These are phyloP conservation scores for Yarrowia alimentaria DNA, from an alignment of 805 yeast genomes.

Conservation along the genomic window DNA sequence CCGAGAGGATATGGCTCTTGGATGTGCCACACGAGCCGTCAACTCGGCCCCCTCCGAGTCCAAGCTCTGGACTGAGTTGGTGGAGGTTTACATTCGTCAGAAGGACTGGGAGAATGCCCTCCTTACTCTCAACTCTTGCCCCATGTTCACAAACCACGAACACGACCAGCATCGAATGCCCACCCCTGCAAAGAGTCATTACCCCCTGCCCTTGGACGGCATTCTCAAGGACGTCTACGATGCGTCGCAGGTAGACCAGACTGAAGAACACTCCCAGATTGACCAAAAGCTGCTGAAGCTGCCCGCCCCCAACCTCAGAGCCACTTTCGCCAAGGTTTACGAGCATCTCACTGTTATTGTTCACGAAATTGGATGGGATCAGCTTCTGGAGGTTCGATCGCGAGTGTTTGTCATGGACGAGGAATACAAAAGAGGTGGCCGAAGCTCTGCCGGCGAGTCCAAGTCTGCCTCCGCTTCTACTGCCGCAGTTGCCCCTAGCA, in stretches of 20 bases:
- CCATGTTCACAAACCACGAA: slow-evolving; percentile 55
- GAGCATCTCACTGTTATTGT: slow-evolving; percentile 68
- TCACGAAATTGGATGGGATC: slow-evolving; percentile 79
- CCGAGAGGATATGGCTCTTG: slow-evolving; percentile 55
- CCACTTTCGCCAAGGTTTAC: slow-evolving; percentile 61
- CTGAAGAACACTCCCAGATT: slow-evolving; percentile 39
- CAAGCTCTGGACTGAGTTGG: slow-evolving; percentile 65
- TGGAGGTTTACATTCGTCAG: slow-evolving; percentile 56
- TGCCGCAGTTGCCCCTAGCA: slow-evolving; percentile 6
- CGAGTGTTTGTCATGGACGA: slow-evolving; percentile 78
- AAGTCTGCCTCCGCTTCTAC: slow-evolving; percentile 13
- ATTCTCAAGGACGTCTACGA: slow-evolving; percentile 52
- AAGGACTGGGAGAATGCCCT: slow-evolving; percentile 61
- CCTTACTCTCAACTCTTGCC: slow-evolving; percentile 68
- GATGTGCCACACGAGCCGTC: slow-evolving; percentile 59
- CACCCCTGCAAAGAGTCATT: slow-evolving; percentile 45
- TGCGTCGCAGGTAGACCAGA: slow-evolving; percentile 30
- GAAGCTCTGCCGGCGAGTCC: slow-evolving; percentile 17
- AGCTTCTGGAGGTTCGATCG: slow-evolving; percentile 61
- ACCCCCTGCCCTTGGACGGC: slow-evolving; percentile 58
- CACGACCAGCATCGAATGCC: slow-evolving; percentile 50
- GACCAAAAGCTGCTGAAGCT: slow-evolving; percentile 52
- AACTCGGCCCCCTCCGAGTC: slow-evolving; percentile 74
- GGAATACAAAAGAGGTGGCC: slow-evolving; percentile 50
- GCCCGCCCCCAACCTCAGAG: slow-evolving; percentile 51